phyloP scores from a whole-genome alignment of 768 basidiomycete genomes.

The Termitomyces heimii region DNA sequence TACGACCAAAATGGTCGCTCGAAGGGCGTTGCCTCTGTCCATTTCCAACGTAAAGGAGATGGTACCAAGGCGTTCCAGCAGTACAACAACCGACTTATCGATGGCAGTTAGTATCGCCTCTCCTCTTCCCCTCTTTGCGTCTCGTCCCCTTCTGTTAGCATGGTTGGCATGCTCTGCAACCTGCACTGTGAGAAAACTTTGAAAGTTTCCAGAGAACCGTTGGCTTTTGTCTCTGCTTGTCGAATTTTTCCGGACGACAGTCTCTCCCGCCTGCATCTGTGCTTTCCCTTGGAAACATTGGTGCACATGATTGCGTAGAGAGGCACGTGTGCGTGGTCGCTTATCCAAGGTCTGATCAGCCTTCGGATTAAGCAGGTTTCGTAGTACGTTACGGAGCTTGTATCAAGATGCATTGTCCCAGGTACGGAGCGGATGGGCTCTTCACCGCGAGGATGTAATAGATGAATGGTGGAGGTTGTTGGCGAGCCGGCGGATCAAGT shows the following conservation, averaged over 20 bases:
- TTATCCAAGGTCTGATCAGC: slow-evolving; percentile 12
- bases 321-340: neutral
- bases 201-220: slow-evolving; percentile 31
- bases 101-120: slow-evolving; percentile 98
- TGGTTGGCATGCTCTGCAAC: slow-evolving; percentile 17
- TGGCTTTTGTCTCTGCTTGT: slow-evolving; percentile 38
- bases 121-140: slow-evolving; percentile 35
- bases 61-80: slow-evolving; percentile 88
- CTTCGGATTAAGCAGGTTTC: slow-evolving; percentile 2
- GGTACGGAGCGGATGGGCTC: slow-evolving; percentile 4
- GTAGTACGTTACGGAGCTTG: neutral
- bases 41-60: slow-evolving; percentile 83
- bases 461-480: neutral
- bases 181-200: slow-evolving; percentile 26
- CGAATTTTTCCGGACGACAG: slow-evolving; percentile 14
- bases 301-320: neutral
- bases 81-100: slow-evolving; percentile 99
- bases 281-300: slow-evolving; percentile 1
- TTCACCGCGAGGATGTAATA: slow-evolving; percentile 4
- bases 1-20: slow-evolving; percentile 84
- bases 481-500: slow-evolving; percentile 10
- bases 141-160: slow-evolving; percentile 28
- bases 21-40: slow-evolving; percentile 85
- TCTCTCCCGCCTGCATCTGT: slow-evolving; percentile 20
- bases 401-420: neutral